Evolutionary conservation across 108 stramenopile genomes (phyloP), one percentile per base, ranked within the genome.

Genomic region (Fistulifera solaris): DNA sequence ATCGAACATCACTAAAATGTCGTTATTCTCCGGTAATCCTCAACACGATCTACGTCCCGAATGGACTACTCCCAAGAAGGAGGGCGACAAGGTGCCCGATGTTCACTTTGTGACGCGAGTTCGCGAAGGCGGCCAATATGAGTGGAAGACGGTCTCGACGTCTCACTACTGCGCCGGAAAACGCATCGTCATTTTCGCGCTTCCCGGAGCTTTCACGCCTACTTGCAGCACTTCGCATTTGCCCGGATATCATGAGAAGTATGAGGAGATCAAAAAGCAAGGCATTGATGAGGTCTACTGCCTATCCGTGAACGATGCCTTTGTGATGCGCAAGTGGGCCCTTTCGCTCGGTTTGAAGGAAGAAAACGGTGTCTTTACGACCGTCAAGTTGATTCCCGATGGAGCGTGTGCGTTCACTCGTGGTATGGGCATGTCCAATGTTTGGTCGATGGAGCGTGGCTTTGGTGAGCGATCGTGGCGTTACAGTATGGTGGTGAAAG

Each of bases 281-380:
- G 78, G 74, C 13, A 54, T 76, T 24, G 74, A 76, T 42, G 74
- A 75, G 28, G 73, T 80, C 5, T 80, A 75, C 70, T 80, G 73
- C 49, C 43, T 80, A 22, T 60, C 57, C 18, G 73, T 75, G 15
- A 80, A 80, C 57, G 78, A 80, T 58, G 78, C 78, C 3, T 80
- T 80, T 57, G 78, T 80, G 38, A 75, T 80, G 73, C 58, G 73
- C 2, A 64, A 73, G 57, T 73, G 72, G 70, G 70, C 66, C 1
- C 55, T 71, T 16, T 35, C 39, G 21, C 65, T 54, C 43, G 69
- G 68, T 14, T 27, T 71, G 22, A 56, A 52, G 58, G 70, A 73
- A 54, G 78, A 75, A 51, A 72, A 68, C 41, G 69, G 67, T 16
- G 73, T 70, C 13, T 74, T 74, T 67, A 72, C 52, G 41, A 67